Conservation (phyloP, 495 filamentous ascomycete species). For the Talaromyces ruber region DNA sequence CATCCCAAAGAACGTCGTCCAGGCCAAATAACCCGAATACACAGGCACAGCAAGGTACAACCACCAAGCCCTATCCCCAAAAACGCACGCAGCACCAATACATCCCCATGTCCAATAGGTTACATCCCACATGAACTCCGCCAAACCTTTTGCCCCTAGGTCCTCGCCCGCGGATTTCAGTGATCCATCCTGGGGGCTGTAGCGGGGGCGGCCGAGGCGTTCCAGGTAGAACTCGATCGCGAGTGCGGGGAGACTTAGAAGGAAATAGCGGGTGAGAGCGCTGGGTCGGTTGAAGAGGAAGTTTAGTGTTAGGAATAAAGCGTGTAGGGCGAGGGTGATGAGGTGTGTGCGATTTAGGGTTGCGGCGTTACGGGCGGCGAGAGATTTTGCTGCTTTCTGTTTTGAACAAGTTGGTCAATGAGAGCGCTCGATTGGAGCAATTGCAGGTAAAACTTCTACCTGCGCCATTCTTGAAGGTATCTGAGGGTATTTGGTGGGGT, state of each 20-base stretch:
- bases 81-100: slow-evolving; percentile 52
- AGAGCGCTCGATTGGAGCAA: not conserved
- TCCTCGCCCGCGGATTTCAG: slow-evolving; percentile 77
- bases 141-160: slow-evolving; percentile 78
- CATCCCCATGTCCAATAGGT: slow-evolving; percentile 84
- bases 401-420: slow-evolving; percentile 8
- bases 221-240: slow-evolving; percentile 79
- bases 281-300: slow-evolving; percentile 56
- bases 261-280: slow-evolving; percentile 59
- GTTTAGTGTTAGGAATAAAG: slow-evolving; percentile 62
- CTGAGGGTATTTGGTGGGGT: too few relatives aligned
- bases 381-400: slow-evolving; percentile 90
- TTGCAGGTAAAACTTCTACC: not conserved
- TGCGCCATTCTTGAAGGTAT: not conserved
- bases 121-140: slow-evolving; percentile 96
- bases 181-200: slow-evolving; percentile 51
- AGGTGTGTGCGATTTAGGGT: slow-evolving; percentile 72
- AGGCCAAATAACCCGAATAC: slow-evolving; percentile 64
- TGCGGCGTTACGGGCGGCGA: slow-evolving; percentile 69
- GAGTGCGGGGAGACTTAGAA: slow-evolving; percentile 66
- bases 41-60: slow-evolving; percentile 60
- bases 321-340: slow-evolving; percentile 60
- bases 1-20: slow-evolving; percentile 52
- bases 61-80: slow-evolving; percentile 74
- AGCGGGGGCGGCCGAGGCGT: slow-evolving; percentile 67